Evolutionary conservation across 768 basidiomycete genomes (phyloP).

Genomic region (Tylopilus cervinicoccineus): DNA sequence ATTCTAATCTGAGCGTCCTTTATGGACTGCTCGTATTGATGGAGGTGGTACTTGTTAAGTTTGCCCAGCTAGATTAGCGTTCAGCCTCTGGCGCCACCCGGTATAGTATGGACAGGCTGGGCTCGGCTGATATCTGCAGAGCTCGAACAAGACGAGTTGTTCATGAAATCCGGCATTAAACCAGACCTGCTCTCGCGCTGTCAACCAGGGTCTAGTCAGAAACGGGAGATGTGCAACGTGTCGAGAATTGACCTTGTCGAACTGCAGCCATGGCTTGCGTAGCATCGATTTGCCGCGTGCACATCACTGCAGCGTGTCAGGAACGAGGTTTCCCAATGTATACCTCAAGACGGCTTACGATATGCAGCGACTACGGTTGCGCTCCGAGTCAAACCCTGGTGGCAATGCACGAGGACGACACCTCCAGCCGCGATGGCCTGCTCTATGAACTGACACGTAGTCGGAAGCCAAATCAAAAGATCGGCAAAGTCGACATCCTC

Average conservation of each 20-base stretch:
- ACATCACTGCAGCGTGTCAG: conserved; percentile 54
- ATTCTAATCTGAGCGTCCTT: conserved; percentile 7
- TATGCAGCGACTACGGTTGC: conserved; percentile 75
- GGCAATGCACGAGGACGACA: conserved; percentile 62
- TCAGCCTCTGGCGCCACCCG: conserved; percentile 59
- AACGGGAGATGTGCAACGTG: conserved; percentile 1
- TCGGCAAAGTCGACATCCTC: conserved; percentile 70
- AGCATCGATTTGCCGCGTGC: conserved; percentile 49
- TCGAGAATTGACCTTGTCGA: conserved; percentile 45
- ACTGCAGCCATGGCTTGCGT: conserved; percentile 59
- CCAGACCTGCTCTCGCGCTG: conserved; percentile 77
- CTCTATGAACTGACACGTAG: conserved; percentile 64
- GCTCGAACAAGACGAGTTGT: conserved; percentile 71
- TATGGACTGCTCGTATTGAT: conserved; percentile 3
- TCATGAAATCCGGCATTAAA: conserved; percentile 76
- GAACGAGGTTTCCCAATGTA: conserved; percentile 2
- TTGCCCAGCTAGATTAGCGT: conserved; percentile 40
- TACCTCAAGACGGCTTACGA: conserved; percentile 40
- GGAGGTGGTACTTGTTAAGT: conserved; percentile 4
- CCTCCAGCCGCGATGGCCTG: conserved; percentile 55
- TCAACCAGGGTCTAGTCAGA: conserved; percentile 1
- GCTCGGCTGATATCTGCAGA: conserved; percentile 64
- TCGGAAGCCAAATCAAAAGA: conserved; percentile 62
- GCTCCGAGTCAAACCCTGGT: conserved; percentile 62
- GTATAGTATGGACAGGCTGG: conserved; percentile 60